These are phyloP conservation scores for Debaryomycetaceae sp. DNA, from an alignment of 1,139 yeast species.

Conservation along the genomic window DNA sequence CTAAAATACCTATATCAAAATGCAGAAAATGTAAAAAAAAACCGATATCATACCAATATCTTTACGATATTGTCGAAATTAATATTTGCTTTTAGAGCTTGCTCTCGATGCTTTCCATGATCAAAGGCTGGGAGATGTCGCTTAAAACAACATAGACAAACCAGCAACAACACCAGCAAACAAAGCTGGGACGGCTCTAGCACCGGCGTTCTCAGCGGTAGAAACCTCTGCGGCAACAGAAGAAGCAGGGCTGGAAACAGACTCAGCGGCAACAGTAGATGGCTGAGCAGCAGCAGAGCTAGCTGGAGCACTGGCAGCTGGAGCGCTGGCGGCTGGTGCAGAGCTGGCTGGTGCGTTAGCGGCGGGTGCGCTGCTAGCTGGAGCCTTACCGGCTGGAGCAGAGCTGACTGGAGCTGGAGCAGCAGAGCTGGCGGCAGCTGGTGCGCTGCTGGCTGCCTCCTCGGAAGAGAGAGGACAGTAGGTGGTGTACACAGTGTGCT, in stretches of 20 bases:
- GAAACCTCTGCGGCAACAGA: conserved; percentile 6
- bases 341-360: conserved; percentile 4
- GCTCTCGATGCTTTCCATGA: not conserved
- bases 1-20: not conserved
- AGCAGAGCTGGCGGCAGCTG: conserved; percentile 10
- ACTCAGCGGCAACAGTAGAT: conserved; percentile 9
- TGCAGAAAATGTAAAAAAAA: not conserved
- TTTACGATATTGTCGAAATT: not conserved
- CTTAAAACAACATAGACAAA: conserved; percentile 10
- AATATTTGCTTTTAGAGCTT: not conserved
- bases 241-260: conserved; percentile 9
- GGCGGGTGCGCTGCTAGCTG: conserved; percentile 7
- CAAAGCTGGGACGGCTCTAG: conserved; percentile 10
- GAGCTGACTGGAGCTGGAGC: conserved; percentile 9
- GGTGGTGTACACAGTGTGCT: conserved; percentile 20
- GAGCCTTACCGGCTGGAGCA: conserved; percentile 9
- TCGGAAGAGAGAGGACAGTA: conserved; percentile 20
- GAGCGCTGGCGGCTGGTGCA: conserved; percentile 5
- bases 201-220: conserved; percentile 8
- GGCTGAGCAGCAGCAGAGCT: conserved; percentile 9
- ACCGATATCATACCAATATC: not conserved
- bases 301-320: conserved; percentile 4
- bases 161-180: conserved; percentile 12
- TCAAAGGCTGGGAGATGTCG: not conserved
- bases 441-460: conserved; percentile 8